phyloP scores from a whole-genome alignment of 208 protist species.

The Trypanosoma scelopori region DNA sequence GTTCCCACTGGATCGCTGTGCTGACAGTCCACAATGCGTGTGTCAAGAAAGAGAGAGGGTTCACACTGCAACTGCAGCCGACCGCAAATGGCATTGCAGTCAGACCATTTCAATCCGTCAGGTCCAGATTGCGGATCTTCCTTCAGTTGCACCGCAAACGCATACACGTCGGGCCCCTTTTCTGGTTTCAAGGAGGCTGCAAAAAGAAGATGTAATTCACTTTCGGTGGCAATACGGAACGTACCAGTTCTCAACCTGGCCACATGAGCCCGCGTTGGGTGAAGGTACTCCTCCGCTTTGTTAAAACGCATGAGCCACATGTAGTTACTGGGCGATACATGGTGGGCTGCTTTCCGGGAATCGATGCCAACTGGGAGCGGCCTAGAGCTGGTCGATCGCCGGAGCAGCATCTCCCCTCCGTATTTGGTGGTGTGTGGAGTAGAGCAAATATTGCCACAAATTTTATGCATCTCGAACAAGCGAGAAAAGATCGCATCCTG shows the following conservation, averaged over 20 bases:
- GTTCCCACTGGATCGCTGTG: slow-evolving; percentile 2
- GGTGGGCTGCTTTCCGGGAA: neutral
- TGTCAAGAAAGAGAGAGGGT: slow-evolving; percentile 13
- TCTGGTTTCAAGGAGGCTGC: neutral
- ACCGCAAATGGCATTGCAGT: slow-evolving; percentile 9
- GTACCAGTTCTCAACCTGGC: slow-evolving; percentile 13
- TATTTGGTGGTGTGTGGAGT: slow-evolving; percentile 14
- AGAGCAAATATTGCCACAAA: neutral
- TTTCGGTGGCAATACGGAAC: neutral
- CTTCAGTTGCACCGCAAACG: neutral
- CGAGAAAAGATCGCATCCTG: slow-evolving; percentile 1
- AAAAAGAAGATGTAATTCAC: slow-evolving; percentile 8
- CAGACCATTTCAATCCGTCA: neutral
- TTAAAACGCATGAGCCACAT: slow-evolving; percentile 34
- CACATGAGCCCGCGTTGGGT: slow-evolving; percentile 18
- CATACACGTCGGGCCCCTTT: neutral
- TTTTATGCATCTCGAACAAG: neutral
- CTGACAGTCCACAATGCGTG: slow-evolving; percentile 24
- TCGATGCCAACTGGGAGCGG: slow-evolving; percentile 20
- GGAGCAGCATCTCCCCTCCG: slow-evolving; percentile 7
- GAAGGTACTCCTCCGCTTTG: slow-evolving; percentile 22
- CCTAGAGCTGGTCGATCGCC: neutral
- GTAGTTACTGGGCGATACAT: slow-evolving; percentile 18
- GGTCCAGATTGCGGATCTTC: neutral
- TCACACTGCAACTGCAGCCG: slow-evolving; percentile 13